phyloP scores from a whole-genome alignment of 1,284 basidiomycete genomes.

The Athelia psychrophila region DNA sequence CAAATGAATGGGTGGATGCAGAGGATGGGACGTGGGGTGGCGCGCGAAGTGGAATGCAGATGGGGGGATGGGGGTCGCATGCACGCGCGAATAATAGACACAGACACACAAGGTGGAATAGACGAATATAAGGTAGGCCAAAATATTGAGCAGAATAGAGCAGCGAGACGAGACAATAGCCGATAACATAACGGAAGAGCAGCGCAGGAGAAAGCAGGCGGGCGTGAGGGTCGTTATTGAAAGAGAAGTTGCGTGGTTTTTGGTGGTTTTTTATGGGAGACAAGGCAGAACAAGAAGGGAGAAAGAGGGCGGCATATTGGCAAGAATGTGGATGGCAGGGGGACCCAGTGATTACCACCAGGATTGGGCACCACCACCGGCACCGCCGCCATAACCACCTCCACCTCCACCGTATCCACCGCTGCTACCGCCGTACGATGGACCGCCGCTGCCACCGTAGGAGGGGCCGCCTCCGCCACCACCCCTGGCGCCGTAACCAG shows the following conservation, averaged over 20 bases:
- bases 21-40: constrained; percentile 24
- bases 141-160: constrained; percentile 50
- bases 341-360: constrained; percentile 39
- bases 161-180: constrained; percentile 55
- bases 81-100: constrained; percentile 31
- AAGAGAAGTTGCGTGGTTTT: not conserved
- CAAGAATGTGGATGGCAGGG: constrained; percentile 7
- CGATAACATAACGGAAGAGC: constrained; percentile 42
- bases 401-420: constrained; percentile 37
- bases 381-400: constrained; percentile 26
- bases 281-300: constrained; percentile 11
- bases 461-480: constrained; percentile 22
- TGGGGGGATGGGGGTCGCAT: constrained; percentile 12
- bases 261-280: constrained; percentile 8
- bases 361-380: constrained; percentile 24
- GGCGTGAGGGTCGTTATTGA: not conserved
- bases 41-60: constrained; percentile 16
- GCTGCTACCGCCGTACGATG: constrained; percentile 29
- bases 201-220: constrained; percentile 41
- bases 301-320: constrained; percentile 6
- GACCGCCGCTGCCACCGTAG: constrained; percentile 31
- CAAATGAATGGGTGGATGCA: constrained; percentile 28
- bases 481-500: constrained; percentile 29
- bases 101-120: constrained; percentile 29
- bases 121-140: constrained; percentile 44